phyloP scores from a whole-genome alignment of 345 rosid species.

The Gossypium bickii region DNA sequence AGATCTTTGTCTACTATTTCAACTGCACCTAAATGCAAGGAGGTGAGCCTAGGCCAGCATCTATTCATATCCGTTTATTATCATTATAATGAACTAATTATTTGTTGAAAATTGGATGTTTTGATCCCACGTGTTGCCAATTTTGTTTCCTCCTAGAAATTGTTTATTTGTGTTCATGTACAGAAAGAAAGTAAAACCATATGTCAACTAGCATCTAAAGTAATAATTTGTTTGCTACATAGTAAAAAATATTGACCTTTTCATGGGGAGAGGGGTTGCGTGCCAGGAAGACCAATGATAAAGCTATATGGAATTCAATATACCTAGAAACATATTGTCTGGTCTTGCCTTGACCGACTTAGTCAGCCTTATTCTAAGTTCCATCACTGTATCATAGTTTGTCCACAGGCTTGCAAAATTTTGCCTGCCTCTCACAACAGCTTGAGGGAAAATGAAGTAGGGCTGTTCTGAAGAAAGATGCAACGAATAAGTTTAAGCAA shows the following conservation, averaged over 20 bases:
- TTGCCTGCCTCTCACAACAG: background rate
- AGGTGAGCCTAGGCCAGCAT: conserved; percentile 28
- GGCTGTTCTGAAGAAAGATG: background rate
- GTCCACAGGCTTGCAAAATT: background rate
- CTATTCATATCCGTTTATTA: background rate
- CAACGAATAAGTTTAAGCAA: background rate
- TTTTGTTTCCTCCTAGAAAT: too few species aligned
- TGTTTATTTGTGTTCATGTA: background rate
- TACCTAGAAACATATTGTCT: background rate
- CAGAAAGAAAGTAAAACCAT: background rate
- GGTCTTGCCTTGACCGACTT: background rate
- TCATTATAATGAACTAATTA: too few species aligned
- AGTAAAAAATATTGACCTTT: too few species aligned
- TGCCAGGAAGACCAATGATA: background rate
- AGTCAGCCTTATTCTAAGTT: background rate
- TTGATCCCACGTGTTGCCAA: too few species aligned
- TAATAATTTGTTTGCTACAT: too few species aligned
- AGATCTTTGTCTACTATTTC: conserved; percentile 43
- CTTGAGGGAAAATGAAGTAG: background rate
- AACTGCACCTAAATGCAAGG: conserved; percentile 38
- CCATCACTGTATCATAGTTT: background rate
- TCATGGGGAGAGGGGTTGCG: background rate
- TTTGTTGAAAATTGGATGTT: too few species aligned
- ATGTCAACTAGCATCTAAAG: too few species aligned
- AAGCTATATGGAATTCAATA: background rate